These are phyloP conservation scores for Meyerozyma sp. DNA, from an alignment of 1,139 yeast genomes.

Conservation along the genomic window DNA sequence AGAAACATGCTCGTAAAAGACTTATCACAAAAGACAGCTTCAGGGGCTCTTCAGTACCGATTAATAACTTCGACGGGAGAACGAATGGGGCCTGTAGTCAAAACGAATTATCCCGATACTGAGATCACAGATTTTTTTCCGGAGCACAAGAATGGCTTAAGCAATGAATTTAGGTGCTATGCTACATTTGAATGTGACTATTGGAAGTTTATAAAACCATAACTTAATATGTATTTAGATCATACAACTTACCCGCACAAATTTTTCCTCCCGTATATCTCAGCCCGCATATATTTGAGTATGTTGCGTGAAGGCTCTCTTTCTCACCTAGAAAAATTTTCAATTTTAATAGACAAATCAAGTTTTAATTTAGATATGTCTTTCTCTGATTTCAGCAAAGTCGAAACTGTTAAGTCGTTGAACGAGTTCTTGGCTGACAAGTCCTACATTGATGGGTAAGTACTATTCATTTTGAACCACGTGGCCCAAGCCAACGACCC, in stretches of 20 bases:
- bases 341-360: constrained; percentile 4
- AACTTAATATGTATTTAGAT: not conserved
- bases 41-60: constrained; percentile 43
- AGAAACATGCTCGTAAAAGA: constrained; percentile 48
- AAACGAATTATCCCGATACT: constrained; percentile 59
- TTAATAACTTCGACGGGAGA: constrained; percentile 82
- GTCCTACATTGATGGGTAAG: constrained; percentile 94
- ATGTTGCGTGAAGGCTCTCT: not conserved
- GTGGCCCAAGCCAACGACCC: not conserved
- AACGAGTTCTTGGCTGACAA: constrained; percentile 86
- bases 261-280: not conserved
- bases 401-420: constrained; percentile 78
- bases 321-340: not conserved
- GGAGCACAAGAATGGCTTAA: constrained; percentile 77
- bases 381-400: constrained; percentile 73
- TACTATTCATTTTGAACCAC: constrained; percentile 2
- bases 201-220: constrained; percentile 25
- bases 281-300: not conserved
- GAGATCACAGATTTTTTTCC: constrained; percentile 64
- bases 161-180: constrained; percentile 84
- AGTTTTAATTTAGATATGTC: constrained; percentile 43
- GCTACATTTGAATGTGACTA: constrained; percentile 57
- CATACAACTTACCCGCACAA: not conserved
- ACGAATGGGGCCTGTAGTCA: constrained; percentile 64
- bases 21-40: constrained; percentile 25